phyloP scores from a whole-genome alignment of 768 basidiomycete genomes.

The Kwoniella mangroviensis region DNA sequence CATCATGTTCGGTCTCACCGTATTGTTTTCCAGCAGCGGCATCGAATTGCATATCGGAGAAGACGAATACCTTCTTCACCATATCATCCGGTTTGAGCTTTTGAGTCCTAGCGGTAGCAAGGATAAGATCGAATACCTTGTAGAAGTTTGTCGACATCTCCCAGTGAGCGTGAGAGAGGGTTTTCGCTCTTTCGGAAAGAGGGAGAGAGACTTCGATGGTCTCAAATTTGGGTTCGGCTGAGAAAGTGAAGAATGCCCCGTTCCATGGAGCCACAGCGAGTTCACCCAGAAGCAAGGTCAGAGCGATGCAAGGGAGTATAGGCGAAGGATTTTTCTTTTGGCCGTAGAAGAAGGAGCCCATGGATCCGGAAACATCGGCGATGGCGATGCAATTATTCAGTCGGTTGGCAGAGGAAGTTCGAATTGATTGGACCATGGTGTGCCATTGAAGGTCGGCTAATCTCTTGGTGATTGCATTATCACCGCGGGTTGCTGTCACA shows the following conservation, averaged over 20 bases:
- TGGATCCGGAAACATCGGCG: constrained; percentile 77
- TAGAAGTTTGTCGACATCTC: constrained; percentile 69
- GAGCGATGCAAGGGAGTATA: constrained; percentile 68
- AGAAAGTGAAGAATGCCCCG: constrained; percentile 73
- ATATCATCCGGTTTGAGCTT: constrained; percentile 70
- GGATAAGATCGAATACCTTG: constrained; percentile 62
- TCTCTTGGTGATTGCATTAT: constrained; percentile 52
- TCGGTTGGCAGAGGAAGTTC: constrained; percentile 62
- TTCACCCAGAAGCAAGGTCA: constrained; percentile 70
- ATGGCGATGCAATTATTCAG: constrained; percentile 70
- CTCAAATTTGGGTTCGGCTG: constrained; percentile 63
- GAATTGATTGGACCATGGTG: constrained; percentile 64
- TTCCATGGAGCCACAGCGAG: constrained; percentile 70
- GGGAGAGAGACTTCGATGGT: constrained; percentile 59
- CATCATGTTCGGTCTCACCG: constrained; percentile 69
- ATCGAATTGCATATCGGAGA: constrained; percentile 82
- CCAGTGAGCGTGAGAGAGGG: constrained; percentile 61
- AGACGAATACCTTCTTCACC: constrained; percentile 76
- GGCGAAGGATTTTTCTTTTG: constrained; percentile 56
- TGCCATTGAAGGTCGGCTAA: constrained; percentile 73
- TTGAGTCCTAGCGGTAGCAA: constrained; percentile 67
- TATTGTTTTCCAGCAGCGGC: constrained; percentile 28
- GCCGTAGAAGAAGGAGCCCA: constrained; percentile 60
- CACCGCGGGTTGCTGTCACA: not conserved
- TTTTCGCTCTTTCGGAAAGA: constrained; percentile 55